These are phyloP conservation scores for Anisogramma anomala DNA, from an alignment of 2,329 filamentous ascomycete species.

Conservation along the genomic window DNA sequence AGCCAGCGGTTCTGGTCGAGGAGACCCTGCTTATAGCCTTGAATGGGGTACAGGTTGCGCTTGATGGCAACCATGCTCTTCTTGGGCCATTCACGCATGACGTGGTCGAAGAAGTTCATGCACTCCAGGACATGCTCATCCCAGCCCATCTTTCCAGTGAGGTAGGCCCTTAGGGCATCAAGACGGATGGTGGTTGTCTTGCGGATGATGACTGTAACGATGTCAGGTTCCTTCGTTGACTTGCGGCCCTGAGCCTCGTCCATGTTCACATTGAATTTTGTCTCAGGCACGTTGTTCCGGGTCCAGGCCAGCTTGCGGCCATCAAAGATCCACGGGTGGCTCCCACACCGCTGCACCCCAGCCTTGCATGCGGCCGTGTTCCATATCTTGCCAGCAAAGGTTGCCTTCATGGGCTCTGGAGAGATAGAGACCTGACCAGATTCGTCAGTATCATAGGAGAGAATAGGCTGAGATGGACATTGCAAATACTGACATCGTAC, in stretches of 20 bases:
- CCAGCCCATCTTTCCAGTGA: constrained; percentile 47
- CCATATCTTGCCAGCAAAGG: constrained; percentile 66
- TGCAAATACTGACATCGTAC: constrained; percentile 61
- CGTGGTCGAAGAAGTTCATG: constrained; percentile 80
- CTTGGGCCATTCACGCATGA: constrained; percentile 69
- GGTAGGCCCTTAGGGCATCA: constrained; percentile 51
- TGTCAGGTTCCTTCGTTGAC: constrained; percentile 28
- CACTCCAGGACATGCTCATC: constrained; percentile 62
- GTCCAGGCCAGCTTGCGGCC: constrained; percentile 77
- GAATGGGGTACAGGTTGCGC: constrained; percentile 64
- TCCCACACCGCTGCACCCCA: constrained; percentile 32
- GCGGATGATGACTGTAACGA: constrained; percentile 50
- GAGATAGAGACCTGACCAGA: constrained; percentile 52
- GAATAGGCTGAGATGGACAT: constrained; percentile 2
- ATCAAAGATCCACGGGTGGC: constrained; percentile 57
- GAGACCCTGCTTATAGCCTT: constrained; percentile 31
- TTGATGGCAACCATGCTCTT: constrained; percentile 59
- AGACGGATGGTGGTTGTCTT: constrained; percentile 60
- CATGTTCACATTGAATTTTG: constrained; percentile 56
- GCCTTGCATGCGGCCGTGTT: constrained; percentile 46
- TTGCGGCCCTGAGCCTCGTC: constrained; percentile 45
- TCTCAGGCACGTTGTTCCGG: constrained; percentile 28
- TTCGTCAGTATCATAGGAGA: too few relatives aligned
- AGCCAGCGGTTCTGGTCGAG: constrained; percentile 38
- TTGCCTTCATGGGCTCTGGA: constrained; percentile 47